Conservation (phyloP, 768 basidiomycete genomes). For the Rhodotorula babjevae region DNA sequence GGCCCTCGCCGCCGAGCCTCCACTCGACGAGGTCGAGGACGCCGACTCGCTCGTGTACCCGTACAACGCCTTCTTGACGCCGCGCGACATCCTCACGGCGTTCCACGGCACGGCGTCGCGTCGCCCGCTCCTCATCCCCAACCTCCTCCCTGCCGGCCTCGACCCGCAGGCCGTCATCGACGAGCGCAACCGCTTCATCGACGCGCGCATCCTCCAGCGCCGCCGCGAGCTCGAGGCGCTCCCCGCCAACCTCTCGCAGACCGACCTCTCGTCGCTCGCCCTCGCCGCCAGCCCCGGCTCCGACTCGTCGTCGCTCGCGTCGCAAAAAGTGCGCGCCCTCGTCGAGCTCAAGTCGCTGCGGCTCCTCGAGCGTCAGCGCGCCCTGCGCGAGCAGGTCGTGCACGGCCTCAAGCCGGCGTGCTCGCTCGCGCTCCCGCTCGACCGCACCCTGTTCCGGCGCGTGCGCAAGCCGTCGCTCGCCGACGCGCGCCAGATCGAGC, state of each 20-base stretch:
- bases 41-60: conserved; percentile 23
- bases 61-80: conserved; percentile 47
- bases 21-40: conserved; percentile 34
- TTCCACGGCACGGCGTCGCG: conserved; percentile 47
- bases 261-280: conserved; percentile 41
- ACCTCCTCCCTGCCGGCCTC: conserved; percentile 81
- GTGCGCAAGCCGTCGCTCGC: conserved; percentile 62
- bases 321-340: conserved; percentile 74
- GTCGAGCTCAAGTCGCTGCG: conserved; percentile 89
- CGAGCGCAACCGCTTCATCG: conserved; percentile 85
- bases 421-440: conserved; percentile 66
- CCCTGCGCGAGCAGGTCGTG: conserved; percentile 73
- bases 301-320: conserved; percentile 54
- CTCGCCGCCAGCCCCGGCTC: conserved; percentile 48
- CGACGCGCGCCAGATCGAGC: conserved; percentile 83
- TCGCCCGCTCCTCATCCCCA: conserved; percentile 65
- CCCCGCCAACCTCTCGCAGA: conserved; percentile 70
- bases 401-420: conserved; percentile 82
- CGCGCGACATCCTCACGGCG: conserved; percentile 59
- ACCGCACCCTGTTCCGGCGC: conserved; percentile 84
- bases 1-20: conserved; percentile 13
- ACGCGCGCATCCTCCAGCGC: conserved; percentile 80
- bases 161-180: conserved; percentile 86
- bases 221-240: conserved; percentile 72
- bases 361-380: conserved; percentile 84